Percentiles rank a stretch among this genome's conserved stretches.
phyloP scores from a whole-genome alignment of 1,284 basidiomycete species.

The Malassezia yamatoensis region DNA sequence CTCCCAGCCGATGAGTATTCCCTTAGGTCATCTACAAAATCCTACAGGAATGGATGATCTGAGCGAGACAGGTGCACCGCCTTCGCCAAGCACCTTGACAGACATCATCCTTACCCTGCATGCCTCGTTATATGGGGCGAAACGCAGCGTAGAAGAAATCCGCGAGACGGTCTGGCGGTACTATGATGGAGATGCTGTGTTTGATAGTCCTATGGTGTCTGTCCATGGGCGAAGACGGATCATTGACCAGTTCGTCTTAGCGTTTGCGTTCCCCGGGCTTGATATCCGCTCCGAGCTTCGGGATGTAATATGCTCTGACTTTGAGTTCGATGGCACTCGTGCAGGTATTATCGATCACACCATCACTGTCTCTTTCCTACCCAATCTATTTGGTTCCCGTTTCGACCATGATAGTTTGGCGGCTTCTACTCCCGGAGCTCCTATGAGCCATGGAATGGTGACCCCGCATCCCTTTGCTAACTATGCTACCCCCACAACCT shows the following conservation, averaged over 20 bases:
- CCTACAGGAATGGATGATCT: neutral
- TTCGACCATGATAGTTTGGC: neutral
- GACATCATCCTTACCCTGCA: constrained; percentile 45
- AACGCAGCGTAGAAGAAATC: constrained; percentile 40
- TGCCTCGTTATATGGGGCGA: constrained; percentile 42
- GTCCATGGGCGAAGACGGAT: constrained; percentile 42
- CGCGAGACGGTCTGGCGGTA: constrained; percentile 39
- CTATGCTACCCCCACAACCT: constrained; percentile 13
- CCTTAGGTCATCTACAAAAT: neutral
- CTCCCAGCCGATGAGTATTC: constrained; percentile 6
- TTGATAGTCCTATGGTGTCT: constrained; percentile 41
- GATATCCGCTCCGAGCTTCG: constrained; percentile 44
- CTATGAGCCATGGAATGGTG: constrained; percentile 16
- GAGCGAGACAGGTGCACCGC: constrained; percentile 25
- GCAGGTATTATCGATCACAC: constrained; percentile 49
- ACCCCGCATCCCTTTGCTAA: constrained; percentile 43
- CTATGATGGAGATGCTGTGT: constrained; percentile 43
- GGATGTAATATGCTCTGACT: constrained; percentile 47
- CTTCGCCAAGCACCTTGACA: constrained; percentile 45
- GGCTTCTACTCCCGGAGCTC: neutral
- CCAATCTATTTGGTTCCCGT: constrained; percentile 29
- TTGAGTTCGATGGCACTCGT: constrained; percentile 46
- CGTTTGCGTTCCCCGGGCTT: constrained; percentile 42
- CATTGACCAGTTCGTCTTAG: constrained; percentile 46
- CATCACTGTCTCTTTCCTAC: constrained; percentile 41